These are phyloP conservation scores for Irpex rosettiformis DNA, from an alignment of 1,284 basidiomycete species.

Conservation along the genomic window DNA sequence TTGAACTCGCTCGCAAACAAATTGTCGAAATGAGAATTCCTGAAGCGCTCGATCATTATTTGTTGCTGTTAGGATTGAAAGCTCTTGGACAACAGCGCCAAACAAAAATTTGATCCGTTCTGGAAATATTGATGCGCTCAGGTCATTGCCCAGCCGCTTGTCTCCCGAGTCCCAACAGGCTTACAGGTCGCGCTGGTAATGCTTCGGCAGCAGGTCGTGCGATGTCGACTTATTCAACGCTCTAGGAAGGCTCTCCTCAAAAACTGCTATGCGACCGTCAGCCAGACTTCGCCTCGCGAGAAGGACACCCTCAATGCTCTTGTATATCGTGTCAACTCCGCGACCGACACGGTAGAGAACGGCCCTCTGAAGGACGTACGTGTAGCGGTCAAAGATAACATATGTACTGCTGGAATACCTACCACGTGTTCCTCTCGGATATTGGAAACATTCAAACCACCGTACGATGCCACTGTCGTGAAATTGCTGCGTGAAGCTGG, in stretches of 20 bases:
- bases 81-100: conserved; percentile 20
- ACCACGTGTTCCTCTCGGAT: conserved; percentile 83
- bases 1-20: background rate
- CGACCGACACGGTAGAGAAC: conserved; percentile 5
- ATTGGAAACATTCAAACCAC: conserved; percentile 71
- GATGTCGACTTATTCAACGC: background rate
- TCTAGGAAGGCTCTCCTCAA: no score
- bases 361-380: conserved; percentile 38
- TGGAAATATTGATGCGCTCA: background rate
- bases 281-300: no score
- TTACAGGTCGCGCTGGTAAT: background rate
- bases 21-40: no score
- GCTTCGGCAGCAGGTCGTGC: background rate
- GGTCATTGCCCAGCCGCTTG: background rate
- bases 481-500: conserved; percentile 59
- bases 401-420: conserved; percentile 63
- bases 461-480: conserved; percentile 89
- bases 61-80: conserved; percentile 23
- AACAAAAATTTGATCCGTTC: background rate
- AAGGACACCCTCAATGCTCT: conserved; percentile 51
- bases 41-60: conserved; percentile 14
- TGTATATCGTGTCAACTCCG: conserved; percentile 27
- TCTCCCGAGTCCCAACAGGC: background rate
- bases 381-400: conserved; percentile 85
- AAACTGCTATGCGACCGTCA: background rate